Base-by-base conservation (phyloP, 176 grass and related monocot species). In the Typha latifolia region DNA sequence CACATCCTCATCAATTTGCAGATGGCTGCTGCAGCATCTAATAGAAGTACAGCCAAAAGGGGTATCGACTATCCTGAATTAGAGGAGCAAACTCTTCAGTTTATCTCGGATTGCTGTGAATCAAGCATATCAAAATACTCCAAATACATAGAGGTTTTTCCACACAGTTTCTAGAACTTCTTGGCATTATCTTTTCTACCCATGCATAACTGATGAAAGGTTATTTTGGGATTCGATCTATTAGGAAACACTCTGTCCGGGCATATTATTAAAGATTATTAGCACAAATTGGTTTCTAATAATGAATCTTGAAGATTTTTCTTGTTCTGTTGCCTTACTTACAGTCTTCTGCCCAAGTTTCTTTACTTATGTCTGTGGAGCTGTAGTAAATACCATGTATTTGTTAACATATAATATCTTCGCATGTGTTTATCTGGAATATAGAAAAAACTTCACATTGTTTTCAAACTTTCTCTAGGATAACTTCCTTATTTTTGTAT, bases 51-150 rank as follows among this genome's bases (percentile, higher is more conserved):
- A 32, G 66, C 72, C n/a, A 90, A 90, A 62, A 49, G 59, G 50
- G 57, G 62, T 61, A 53, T 86, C 26, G 78, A 51, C 66, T 93
- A 90, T 71, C 94, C 94, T 64, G 81, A 93, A 64, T 73, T 93
- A 55, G 89, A 97, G 56, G 94, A 97, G 49, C 34, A 87, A 32
- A 79, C 83, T 80, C 85, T 97, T 82, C 94, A 93, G 85, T 97
- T 86, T 79, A 82, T 97, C 70, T 79, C 87, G 76, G 94, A 97
- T 83, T 80, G 70, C 37, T 97, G 89, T 76, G 94, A 97, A 78
- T 76, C 85, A 70, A 87, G 69, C 23, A 86, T 97, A 74, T 50
- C 71, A 75, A 90, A 79, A 47, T 97, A 97, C 57, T 83, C 81
- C 0, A 90, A 87, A 55, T 97, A 75, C 73, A 69, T 97, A 73